Conservation (phyloP, 768 basidiomycete species). For the Neoboletus subvelutipes region DNA sequence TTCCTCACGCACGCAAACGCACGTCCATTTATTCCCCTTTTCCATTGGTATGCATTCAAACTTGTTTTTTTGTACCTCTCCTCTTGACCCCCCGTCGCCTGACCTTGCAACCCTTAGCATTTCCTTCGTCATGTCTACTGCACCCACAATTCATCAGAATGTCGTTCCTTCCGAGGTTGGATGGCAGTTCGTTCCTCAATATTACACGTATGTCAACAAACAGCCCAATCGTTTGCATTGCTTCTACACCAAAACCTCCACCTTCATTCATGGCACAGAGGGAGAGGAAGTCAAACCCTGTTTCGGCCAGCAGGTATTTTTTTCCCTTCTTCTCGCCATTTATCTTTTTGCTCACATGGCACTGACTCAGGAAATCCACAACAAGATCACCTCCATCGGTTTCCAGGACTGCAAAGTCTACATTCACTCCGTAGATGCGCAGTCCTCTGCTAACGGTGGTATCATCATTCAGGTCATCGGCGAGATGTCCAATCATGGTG, state of each 20-base stretch:
- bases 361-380: conserved; percentile 82
- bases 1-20: conserved; percentile 34
- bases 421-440: conserved; percentile 97
- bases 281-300: conserved; percentile 91
- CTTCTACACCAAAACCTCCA: conserved; percentile 98
- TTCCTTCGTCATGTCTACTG: conserved; percentile 39
- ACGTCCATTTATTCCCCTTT: conserved; percentile 37
- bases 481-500: conserved; percentile 93
- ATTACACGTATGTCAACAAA: conserved; percentile 99
- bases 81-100: conserved; percentile 8
- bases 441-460: conserved; percentile 90
- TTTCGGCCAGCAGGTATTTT: conserved; percentile 86
- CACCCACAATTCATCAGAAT: conserved; percentile 52
- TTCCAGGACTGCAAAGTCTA: conserved; percentile 98
- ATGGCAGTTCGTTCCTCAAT: conserved; percentile 99
- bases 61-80: background rate
- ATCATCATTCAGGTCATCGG: conserved; percentile 99
- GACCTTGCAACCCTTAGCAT: conserved; percentile 22
- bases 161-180: conserved; percentile 93
- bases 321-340: conserved; percentile 1
- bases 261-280: conserved; percentile 96
- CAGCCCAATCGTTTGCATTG: conserved; percentile 95
- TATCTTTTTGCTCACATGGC: conserved; percentile 5
- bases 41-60: conserved; percentile 22
- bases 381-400: conserved; percentile 90